Conservation (phyloP, 202 grass and related monocot species). For the Dendrocalamus latiflorus region DNA sequence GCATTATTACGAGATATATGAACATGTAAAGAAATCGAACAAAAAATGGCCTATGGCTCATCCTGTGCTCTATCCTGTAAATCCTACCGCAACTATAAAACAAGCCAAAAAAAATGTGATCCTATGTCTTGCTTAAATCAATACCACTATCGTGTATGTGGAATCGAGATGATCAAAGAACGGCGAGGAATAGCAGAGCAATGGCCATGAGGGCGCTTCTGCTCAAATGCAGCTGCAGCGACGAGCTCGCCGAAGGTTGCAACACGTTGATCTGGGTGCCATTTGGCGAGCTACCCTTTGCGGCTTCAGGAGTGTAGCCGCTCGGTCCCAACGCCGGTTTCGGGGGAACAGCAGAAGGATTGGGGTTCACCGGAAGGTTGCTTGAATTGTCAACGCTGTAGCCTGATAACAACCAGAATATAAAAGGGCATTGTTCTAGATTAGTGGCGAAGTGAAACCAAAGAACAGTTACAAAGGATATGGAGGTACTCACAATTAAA, state of each 20-base stretch:
- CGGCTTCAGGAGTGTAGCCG: constrained; percentile 38
- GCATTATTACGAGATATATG: constrained; percentile 15
- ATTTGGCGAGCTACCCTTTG: constrained; percentile 20
- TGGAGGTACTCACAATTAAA: constrained; percentile 62
- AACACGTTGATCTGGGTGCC: constrained; percentile 25
- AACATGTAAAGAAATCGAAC: constrained; percentile 1
- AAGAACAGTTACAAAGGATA: background rate
- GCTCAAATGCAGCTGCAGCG: constrained; percentile 26
- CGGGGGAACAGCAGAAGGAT: constrained; percentile 25
- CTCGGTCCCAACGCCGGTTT: constrained; percentile 31
- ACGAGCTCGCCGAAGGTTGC: constrained; percentile 21
- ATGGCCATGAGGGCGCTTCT: background rate
- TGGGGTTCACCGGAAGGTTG: constrained; percentile 25
- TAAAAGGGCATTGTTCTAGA: background rate
- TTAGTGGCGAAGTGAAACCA: background rate
- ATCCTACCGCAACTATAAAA: constrained; percentile 21
- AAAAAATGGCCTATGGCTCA: constrained; percentile 21
- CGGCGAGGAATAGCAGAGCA: constrained; percentile 18
- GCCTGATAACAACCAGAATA: constrained; percentile 21
- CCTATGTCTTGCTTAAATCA: constrained; percentile 9
- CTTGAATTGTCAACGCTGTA: constrained; percentile 34
- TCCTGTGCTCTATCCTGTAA: constrained; percentile 35
- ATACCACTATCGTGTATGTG: background rate
- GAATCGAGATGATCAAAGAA: constrained; percentile 33
- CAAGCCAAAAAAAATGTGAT: constrained; percentile 26